Percentiles rank a stretch among this genome's conserved stretches.
These are phyloP conservation scores for Ophiostoma perfectum DNA, from an alignment of 2,329 filamentous ascomycete genomes.

Conservation along the genomic window DNA sequence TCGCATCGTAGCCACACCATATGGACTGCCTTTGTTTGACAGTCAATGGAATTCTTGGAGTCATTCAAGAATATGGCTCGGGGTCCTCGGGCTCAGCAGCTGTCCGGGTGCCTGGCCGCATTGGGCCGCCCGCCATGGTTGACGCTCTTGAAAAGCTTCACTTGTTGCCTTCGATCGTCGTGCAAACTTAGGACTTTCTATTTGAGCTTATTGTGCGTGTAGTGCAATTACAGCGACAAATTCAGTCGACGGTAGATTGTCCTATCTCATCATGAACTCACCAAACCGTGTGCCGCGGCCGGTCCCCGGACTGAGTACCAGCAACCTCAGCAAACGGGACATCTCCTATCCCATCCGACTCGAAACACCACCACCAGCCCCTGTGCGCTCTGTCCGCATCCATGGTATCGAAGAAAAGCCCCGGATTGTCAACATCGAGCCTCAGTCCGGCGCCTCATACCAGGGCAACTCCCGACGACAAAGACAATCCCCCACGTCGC, in stretches of 20 bases:
- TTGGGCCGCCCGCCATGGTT: background rate
- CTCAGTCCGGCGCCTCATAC: background rate
- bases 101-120: background rate
- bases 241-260: too few species aligned
- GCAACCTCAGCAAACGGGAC: slow-evolving; percentile 17
- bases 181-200: too few species aligned
- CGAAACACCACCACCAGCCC: background rate
- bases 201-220: too few species aligned
- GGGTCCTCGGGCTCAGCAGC: background rate
- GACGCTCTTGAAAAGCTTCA: background rate
- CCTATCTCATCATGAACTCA: background rate
- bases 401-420: slow-evolving; percentile 19
- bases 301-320: background rate
- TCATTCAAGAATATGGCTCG: background rate
- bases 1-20: background rate
- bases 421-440: slow-evolving; percentile 15
- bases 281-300: background rate
- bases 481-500: background rate
- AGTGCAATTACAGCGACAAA: too few species aligned
- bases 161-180: background rate
- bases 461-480: background rate
- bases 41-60: background rate
- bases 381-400: slow-evolving; percentile 19
- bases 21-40: background rate
- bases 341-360: slow-evolving; percentile 17